These are phyloP conservation scores for Linanthus parryae DNA, from an alignment of 148 eudicot species.

Conservation along the genomic window DNA sequence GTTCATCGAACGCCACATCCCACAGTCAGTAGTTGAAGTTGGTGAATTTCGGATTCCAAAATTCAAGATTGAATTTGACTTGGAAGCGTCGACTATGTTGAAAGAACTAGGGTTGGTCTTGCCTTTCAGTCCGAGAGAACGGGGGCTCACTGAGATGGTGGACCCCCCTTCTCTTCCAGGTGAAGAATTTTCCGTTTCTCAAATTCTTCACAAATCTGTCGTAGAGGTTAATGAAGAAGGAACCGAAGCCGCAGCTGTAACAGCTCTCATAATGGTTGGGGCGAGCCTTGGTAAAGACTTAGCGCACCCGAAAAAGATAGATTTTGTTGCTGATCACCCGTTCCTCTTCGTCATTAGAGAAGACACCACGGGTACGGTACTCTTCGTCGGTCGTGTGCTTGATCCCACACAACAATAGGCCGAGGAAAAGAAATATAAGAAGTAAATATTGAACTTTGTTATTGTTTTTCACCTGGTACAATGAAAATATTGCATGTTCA, in stretches of 20 bases:
- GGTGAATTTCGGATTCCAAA: slow-evolving; percentile 59
- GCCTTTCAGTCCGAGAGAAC: slow-evolving; percentile 48
- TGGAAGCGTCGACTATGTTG: slow-evolving; percentile 66
- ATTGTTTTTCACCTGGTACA: too few relatives aligned
- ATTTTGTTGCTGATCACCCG: slow-evolving; percentile 94
- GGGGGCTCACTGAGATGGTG: slow-evolving; percentile 72
- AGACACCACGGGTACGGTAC: slow-evolving; percentile 67
- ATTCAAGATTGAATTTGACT: slow-evolving; percentile 69
- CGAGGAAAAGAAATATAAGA: too few relatives aligned
- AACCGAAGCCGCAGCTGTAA: slow-evolving; percentile 87
- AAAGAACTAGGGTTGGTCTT: slow-evolving; percentile 52
- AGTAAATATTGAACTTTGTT: too few relatives aligned
- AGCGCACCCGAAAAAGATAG: slow-evolving; percentile 16
- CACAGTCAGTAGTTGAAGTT: slow-evolving; percentile 42
- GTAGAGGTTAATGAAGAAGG: slow-evolving; percentile 95
- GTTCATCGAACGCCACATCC: slow-evolving; percentile 50
- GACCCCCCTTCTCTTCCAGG: slow-evolving; percentile 40
- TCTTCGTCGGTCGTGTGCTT: slow-evolving; percentile 54
- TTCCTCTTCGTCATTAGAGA: slow-evolving; percentile 73
- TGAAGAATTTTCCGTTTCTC: slow-evolving; percentile 50
- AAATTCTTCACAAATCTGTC: slow-evolving; percentile 68
- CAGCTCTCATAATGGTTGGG: slow-evolving; percentile 37
- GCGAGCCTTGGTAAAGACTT: slow-evolving; percentile 22
- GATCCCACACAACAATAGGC: too few relatives aligned
- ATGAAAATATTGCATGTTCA: too few relatives aligned